A percentile compares a stretch with the other conserved stretches of the same genome.
phyloP scores from a whole-genome alignment of 371 early-diverging fungal genomes.

The Mucor ambiguus region DNA sequence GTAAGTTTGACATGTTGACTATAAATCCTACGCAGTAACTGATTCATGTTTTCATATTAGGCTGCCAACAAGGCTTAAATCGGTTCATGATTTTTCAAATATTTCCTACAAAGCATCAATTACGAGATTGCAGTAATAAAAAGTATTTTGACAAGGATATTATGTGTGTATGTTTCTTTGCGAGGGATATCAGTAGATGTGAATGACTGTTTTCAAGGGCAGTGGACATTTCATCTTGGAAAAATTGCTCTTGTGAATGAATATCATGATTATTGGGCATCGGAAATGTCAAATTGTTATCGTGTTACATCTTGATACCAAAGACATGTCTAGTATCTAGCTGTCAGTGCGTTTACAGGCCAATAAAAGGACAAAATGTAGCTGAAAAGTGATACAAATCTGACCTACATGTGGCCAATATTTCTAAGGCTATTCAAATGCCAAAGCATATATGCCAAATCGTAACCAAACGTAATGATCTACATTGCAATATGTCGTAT shows the following conservation, averaged over 20 bases:
- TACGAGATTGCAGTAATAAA: conserved; percentile 7
- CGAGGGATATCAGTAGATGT: neutral
- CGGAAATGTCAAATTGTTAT: neutral
- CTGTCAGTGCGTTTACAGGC: neutral
- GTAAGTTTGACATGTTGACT: conserved; percentile 22
- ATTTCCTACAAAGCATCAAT: neutral
- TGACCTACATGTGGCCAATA: too few species aligned
- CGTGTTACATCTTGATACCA: neutral
- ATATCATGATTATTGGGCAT: neutral
- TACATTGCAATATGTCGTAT: too few species aligned
- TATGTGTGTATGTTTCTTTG: neutral
- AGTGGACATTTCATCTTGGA: too few species aligned
- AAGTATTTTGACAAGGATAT: conserved; percentile 3
- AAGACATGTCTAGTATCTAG: neutral
- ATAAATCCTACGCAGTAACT: neutral
- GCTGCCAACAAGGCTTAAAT: conserved; percentile 37
- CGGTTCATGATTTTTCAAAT: conserved; percentile 4
- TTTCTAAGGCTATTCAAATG: too few species aligned
- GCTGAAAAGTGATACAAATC: too few species aligned
- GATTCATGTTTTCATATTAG: conserved; percentile 2
- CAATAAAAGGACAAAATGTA: too few species aligned
- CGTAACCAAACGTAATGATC: too few species aligned
- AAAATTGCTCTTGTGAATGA: too few species aligned
- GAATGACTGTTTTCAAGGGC: neutral
- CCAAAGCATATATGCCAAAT: too few species aligned